These are phyloP conservation scores for Trifolium fragiferum DNA, from an alignment of 306 rosid genomes.

Conservation along the genomic window DNA sequence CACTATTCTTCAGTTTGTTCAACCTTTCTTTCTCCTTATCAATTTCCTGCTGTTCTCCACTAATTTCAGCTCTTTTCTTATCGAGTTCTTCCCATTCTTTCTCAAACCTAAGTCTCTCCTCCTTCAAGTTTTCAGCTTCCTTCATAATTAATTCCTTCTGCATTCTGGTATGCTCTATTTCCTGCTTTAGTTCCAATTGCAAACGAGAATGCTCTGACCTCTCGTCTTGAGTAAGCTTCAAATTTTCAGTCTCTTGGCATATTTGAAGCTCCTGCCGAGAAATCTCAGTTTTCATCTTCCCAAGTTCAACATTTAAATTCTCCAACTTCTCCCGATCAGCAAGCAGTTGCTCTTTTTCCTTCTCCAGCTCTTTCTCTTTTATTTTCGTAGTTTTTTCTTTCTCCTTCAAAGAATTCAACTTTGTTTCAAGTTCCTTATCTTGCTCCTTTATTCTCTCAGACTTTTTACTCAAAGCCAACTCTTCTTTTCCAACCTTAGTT, in stretches of 20 bases:
- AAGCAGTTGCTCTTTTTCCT: slow-evolving; percentile 63
- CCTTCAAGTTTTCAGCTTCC: slow-evolving; percentile 75
- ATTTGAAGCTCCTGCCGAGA: slow-evolving; percentile 65
- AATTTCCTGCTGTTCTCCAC: slow-evolving; percentile 50
- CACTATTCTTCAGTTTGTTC: slow-evolving; percentile 54
- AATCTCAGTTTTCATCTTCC: slow-evolving; percentile 59
- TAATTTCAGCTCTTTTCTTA: slow-evolving; percentile 67
- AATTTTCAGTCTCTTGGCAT: slow-evolving; percentile 63
- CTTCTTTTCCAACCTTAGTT: slow-evolving; percentile 72
- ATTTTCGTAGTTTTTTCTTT: slow-evolving; percentile 64
- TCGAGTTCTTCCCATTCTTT: slow-evolving; percentile 88
- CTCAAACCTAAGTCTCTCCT: slow-evolving; percentile 79
- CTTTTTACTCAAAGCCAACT: slow-evolving; percentile 66
- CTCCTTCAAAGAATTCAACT: slow-evolving; percentile 60
- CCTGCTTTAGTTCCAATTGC: slow-evolving; percentile 74
- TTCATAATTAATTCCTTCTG: slow-evolving; percentile 57
- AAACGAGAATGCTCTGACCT: slow-evolving; percentile 74
- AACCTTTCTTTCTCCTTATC: slow-evolving; percentile 69
- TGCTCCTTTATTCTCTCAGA: slow-evolving; percentile 82
- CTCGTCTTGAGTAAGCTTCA: slow-evolving; percentile 64
- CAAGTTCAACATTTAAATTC: slow-evolving; percentile 61
- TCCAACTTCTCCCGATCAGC: slow-evolving; percentile 62
- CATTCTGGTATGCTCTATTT: slow-evolving; percentile 68
- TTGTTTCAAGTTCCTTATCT: slow-evolving; percentile 66
- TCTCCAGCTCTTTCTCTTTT: slow-evolving; percentile 70